A percentile compares a stretch with the other conserved stretches of the same genome.
Conservation (phyloP, 2,329 filamentous ascomycete species). For the Neonectria faginata region DNA sequence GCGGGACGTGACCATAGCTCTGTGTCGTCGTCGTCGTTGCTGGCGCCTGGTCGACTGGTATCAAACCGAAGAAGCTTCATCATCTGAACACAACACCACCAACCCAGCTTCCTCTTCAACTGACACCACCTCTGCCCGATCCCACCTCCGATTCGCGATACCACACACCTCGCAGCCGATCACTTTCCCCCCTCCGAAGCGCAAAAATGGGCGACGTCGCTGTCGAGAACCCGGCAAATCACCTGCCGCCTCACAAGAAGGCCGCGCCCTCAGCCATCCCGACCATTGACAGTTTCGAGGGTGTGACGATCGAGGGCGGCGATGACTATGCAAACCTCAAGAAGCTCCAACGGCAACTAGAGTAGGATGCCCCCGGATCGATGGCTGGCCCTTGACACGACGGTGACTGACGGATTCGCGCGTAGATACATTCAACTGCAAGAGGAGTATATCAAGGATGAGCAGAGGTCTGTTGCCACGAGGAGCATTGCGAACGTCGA, state of each 20-base stretch:
- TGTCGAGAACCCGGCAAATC: constrained; percentile 83
- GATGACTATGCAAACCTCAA: constrained; percentile 97
- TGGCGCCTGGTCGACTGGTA: constrained; percentile 43
- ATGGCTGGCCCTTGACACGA: constrained; percentile 8
- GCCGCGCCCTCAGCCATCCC: constrained; percentile 83
- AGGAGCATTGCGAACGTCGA: not conserved
- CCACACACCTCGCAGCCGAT: constrained; percentile 4
- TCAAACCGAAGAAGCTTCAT: constrained; percentile 43
- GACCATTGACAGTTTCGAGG: constrained; percentile 90
- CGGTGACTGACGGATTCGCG: constrained; percentile 42
- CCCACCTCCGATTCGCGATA: constrained; percentile 6
- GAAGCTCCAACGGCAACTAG: constrained; percentile 94
- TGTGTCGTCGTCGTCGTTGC: constrained; percentile 47
- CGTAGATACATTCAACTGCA: constrained; percentile 92
- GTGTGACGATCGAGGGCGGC: constrained; percentile 80
- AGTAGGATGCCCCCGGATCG: constrained; percentile 66
- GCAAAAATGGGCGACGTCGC: constrained; percentile 84
- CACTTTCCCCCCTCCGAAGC: constrained; percentile 22
- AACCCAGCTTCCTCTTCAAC: constrained; percentile 19
- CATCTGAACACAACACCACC: constrained; percentile 34
- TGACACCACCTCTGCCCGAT: constrained; percentile 23
- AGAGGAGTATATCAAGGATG: constrained; percentile 99
- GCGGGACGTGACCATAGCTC: constrained; percentile 41
- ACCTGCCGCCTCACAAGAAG: constrained; percentile 83
- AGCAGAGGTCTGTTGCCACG: constrained; percentile 76